phyloP scores from a whole-genome alignment of 768 basidiomycete genomes.

The Mycena latifolia region DNA sequence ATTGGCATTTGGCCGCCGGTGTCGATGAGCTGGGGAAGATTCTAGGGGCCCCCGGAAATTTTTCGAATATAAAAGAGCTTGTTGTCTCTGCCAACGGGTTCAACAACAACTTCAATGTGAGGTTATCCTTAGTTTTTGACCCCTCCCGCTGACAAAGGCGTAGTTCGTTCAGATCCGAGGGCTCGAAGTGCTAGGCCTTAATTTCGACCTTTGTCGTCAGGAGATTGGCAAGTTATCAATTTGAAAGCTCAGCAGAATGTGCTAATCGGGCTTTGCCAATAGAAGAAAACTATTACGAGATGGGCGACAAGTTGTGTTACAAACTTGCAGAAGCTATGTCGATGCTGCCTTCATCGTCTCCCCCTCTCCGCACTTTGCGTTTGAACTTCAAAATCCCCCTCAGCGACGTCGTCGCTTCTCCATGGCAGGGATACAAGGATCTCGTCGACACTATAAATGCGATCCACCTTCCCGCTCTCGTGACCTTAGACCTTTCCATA shows the following conservation, averaged over 20 bases:
- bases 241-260: not conserved
- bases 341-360: conserved; percentile 8
- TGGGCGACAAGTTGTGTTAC: not conserved
- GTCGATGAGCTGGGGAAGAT: conserved; percentile 11
- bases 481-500: not conserved
- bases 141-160: not conserved
- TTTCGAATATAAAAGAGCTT: conserved; percentile 24
- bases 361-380: conserved; percentile 14
- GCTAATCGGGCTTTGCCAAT: too few species aligned
- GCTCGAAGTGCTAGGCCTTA: conserved; percentile 6
- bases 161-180: conserved; percentile 20
- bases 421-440: not conserved
- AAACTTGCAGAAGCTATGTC: conserved; percentile 17
- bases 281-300: too few species aligned
- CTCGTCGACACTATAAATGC: not conserved
- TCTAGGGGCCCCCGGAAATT: not conserved
- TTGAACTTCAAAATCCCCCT: not conserved
- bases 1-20: conserved; percentile 15
- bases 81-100: not conserved
- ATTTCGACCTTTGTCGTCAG: too few species aligned
- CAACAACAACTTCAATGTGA: conserved; percentile 19
- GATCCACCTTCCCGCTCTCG: conserved; percentile 5
- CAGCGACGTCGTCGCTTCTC: not conserved
- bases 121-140: not conserved
- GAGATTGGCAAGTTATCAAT: too few species aligned